Evolutionary conservation across 495 filamentous ascomycete genomes (phyloP).

Genomic region (Polyplosphaeria fusca): DNA sequence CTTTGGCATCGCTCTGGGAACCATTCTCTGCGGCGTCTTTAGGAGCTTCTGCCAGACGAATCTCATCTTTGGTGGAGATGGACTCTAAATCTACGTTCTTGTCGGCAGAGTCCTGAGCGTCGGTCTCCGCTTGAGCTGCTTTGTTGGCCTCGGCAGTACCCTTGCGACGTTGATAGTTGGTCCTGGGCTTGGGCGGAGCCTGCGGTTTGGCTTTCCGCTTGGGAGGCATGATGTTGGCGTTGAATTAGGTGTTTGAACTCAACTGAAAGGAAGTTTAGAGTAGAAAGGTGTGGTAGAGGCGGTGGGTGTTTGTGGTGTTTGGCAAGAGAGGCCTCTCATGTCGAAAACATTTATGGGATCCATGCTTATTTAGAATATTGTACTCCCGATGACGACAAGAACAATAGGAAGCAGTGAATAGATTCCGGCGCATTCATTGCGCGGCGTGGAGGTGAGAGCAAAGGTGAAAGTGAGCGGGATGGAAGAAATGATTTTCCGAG

Average conservation of each 20-base stretch:
- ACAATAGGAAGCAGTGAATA: constrained; percentile 1
- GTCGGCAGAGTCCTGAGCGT: too few species aligned
- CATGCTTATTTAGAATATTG: constrained; percentile 2
- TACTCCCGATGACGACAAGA: neutral
- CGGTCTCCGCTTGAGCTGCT: too few species aligned
- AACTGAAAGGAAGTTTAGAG: neutral
- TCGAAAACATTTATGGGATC: too few species aligned
- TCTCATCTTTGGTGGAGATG: too few species aligned
- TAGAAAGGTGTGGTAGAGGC: too few species aligned
- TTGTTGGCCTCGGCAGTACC: neutral
- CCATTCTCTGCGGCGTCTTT: neutral
- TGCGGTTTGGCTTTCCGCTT: neutral
- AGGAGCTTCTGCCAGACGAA: neutral
- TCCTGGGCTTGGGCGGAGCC: neutral
- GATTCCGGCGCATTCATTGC: neutral
- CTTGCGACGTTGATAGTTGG: neutral
- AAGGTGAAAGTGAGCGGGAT: neutral
- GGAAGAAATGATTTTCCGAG: too few species aligned
- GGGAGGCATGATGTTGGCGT: too few species aligned
- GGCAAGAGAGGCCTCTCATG: too few species aligned
- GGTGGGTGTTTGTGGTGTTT: too few species aligned
- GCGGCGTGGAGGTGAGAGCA: neutral
- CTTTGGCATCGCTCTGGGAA: neutral
- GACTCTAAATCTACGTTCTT: too few species aligned
- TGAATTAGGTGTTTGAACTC: neutral